Percentiles rank a stretch among this genome's conserved stretches.
Conservation (phyloP, 805 yeast species). For the Metschnikowia baotianmanensis region DNA sequence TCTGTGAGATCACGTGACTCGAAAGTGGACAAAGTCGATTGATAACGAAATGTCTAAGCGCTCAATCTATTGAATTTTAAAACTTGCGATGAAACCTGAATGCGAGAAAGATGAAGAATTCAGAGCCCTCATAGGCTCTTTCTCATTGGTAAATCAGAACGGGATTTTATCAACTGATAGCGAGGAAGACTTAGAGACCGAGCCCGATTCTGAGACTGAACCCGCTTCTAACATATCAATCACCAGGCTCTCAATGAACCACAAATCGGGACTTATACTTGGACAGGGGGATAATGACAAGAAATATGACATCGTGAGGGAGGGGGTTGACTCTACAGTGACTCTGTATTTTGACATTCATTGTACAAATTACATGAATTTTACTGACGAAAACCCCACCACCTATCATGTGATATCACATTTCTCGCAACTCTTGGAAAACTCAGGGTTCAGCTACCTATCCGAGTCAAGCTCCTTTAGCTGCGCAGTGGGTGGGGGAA, state of each 20-base stretch:
- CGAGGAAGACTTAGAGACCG: constrained; percentile 6
- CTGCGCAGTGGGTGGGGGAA: constrained; percentile 16
- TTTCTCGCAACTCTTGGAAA: constrained; percentile 23
- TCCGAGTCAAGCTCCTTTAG: constrained; percentile 22
- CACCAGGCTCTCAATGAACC: not conserved
- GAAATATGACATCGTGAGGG: too few relatives aligned
- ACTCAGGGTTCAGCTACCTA: constrained; percentile 29
- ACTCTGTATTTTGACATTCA: constrained; percentile 17
- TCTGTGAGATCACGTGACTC: too few relatives aligned
- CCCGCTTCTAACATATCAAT: not conserved
- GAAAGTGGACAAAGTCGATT: too few relatives aligned
- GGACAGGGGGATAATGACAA: not conserved
- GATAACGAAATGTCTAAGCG: too few relatives aligned
- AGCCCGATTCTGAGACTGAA: not conserved
- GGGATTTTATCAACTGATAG: constrained; percentile 13
- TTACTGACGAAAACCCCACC: constrained; percentile 41
- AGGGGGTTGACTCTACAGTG: too few relatives aligned
- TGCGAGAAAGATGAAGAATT: not conserved
- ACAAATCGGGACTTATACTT: not conserved
- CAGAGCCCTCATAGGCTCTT: too few relatives aligned
- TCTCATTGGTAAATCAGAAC: constrained; percentile 4
- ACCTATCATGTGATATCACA: constrained; percentile 35
- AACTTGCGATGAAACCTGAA: not conserved
- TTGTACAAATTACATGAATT: constrained; percentile 26
- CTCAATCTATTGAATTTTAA: too few relatives aligned